Base-by-base conservation (phyloP, 2,329 filamentous ascomycete genomes). In the Acephala macrosclerotiorum region DNA sequence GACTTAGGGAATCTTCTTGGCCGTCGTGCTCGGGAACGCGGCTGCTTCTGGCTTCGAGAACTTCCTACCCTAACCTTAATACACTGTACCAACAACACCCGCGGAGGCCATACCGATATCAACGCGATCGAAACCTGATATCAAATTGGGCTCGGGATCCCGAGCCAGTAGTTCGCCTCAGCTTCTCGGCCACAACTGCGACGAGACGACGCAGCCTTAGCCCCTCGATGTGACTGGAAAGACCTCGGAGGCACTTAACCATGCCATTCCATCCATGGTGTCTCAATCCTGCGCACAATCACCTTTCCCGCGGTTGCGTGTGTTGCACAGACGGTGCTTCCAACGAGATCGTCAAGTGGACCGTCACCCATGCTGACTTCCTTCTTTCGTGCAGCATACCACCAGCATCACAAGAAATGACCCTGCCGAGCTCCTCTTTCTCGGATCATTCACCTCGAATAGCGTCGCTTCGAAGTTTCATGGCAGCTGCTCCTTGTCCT, bases 291-390 rank as follows among this genome's bases (percentile, higher is more conserved):
- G 25, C 26, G 51, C 33, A 55, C n/a, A n/a, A n/a, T n/a, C n/a
- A n/a, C n/a, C 25, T 14, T 36, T 33, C 51, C 51, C 51, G 51
- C 51, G 9, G 47, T 18, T 18, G 29, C 29, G 29, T 33, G 29
- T 33, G 29, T 42, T 49, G 51, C 51, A 55, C 51, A 33, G 25
- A 55, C n/a, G 9, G n/a, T 6, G 22, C 47, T 51, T 33, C 12
- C 20, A 35, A 16, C 51, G 18, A 11, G 55, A 57, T 57, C 55
- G 35, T 40, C 29, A 20, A 38, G 49, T 53, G 49, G 49, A 18
- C 45, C 14, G 22, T 53, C 25, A 22, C 6, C 45, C n/a, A 11
- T 20, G 45, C 45, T n/a, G 6, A 20, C 45, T 53, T 53, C 2
- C 49, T 33, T 53, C 51, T 55, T 55, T 36, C 51, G 33, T 55